Base-by-base conservation (phyloP, 257 asterid genomes). In the Jacaranda copaia region DNA sequence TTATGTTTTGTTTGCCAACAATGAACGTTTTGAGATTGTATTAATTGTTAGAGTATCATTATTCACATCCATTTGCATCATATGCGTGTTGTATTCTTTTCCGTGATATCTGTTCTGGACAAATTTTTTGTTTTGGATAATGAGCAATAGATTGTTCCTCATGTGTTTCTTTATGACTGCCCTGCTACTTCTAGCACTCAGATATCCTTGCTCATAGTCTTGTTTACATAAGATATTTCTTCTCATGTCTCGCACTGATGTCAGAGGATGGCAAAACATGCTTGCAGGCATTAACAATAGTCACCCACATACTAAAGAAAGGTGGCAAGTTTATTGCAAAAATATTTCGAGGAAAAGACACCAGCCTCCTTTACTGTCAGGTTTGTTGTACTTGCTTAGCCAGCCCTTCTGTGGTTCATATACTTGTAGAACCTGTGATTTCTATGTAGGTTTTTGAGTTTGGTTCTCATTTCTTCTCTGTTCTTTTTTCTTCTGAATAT, bases 271-370 rank as follows among this genome's bases (percentile, higher is more conserved):
- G 63, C 57, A 52, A 83, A 10, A 75, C 75, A 73, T 81, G 75
- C 55, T 81, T 86, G 89, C 97, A 96, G 99, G 98, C 96, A 74
- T 83, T 96, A 75, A 96, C 97, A 35, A 91, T 96, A 45, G 99
- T 96, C 70, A 89, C 99, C 4, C 99, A 93, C 89, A 91, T 93
- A 89, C 96, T 96, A 46, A 93, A 91, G 84, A 43, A 4, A 6
- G 97, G 98, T 49, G 99, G 99, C 49, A 93, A 90, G 85, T 93
- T 93, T 83, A 93, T 96, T 56, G 98, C 99, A 58, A 96, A 96
- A 87, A 88, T 93, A 76, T 96, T 96, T 82, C 88, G 98, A 79
- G 99, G 99, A 82, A 96, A 96, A 81, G 99, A 96, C 77, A 92
- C 99, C 6, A 91, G 97, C 74, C 93, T 96, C 79, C 97, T 96